Evolutionary conservation across 2,329 filamentous ascomycete species (phyloP), one percentile per base, ranked within the genome.

Genomic region (Fonsecaea erecta): DNA sequence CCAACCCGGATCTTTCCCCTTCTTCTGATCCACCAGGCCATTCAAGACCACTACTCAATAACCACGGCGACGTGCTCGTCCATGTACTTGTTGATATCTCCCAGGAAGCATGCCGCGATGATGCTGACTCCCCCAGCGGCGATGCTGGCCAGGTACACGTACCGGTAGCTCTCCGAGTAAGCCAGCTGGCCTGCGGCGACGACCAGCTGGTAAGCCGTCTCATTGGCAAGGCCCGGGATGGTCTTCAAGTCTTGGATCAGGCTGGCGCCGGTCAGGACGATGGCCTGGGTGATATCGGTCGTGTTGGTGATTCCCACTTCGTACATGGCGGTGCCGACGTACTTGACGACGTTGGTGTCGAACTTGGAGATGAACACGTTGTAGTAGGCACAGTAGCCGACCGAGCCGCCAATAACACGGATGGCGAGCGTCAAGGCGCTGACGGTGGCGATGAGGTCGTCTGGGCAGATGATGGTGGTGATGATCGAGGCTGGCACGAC

Each of bases 61-160:
- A 83, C 79, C 5, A 85, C 84, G 2, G 84, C 84, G 37, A 87
- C 80, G 74, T 85, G 81, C 67, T 87, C 82, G 71, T 85, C 82
- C 82, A 87, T 85, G 68, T 84, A 86, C 72, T 81, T 75, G 37
- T 77, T 79, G 60, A 89, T 87, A 70, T 88, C 82, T 0, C 84
- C 85, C 72, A 89, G 74, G 68, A 88, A 86, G 64, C 83, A 79
- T 59, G 84, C 82, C 0, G 86, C 81, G 18, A 88, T 62, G 57
- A 88, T 84, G 2, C 82, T 82, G 0, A 87, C 72, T 0, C 67
- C 78, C 0, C 87, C 87, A 73, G 89, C 89, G 0, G 82, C 86
- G 72, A 89, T 86, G 72, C 84, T 87, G 18, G 80, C 80, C 73
- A 85, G 85, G 73, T 88, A 90, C 1, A 88, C 85, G 71, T 81